phyloP scores from a whole-genome alignment of 768 basidiomycete species.

The Pleurotus djamor region DNA sequence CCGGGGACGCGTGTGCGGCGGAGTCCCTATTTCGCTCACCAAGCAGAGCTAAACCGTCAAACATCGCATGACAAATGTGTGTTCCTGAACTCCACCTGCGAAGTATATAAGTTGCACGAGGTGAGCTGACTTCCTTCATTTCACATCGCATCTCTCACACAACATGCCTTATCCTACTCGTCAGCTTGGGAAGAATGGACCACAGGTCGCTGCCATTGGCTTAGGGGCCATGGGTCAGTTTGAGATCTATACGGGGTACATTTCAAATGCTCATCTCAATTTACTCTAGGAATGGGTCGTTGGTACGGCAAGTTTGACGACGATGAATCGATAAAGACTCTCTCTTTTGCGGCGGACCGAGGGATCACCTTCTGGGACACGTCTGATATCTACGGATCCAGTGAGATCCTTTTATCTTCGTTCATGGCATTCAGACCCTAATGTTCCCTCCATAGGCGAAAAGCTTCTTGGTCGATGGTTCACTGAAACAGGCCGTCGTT shows the following conservation, averaged over 20 bases:
- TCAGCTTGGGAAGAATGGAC: conserved; percentile 21
- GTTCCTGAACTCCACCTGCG: too few species aligned
- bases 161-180: conserved; percentile 12
- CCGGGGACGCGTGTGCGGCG: too few species aligned
- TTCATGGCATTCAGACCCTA: not conserved
- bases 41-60: too few species aligned
- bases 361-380: conserved; percentile 21
- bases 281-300: not conserved
- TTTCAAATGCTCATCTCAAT: not conserved
- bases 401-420: not conserved
- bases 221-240: conserved; percentile 21
- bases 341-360: conserved; percentile 20
- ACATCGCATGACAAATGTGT: too few species aligned
- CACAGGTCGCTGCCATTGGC: conserved; percentile 20
- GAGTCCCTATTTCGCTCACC: too few species aligned
- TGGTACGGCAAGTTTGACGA: conserved; percentile 11
- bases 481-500: conserved; percentile 33
- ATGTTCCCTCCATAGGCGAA: not conserved
- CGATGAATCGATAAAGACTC: conserved; percentile 13
- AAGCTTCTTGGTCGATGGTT: not conserved
- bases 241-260: not conserved
- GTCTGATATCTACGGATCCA: conserved; percentile 16
- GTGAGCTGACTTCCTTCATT: too few species aligned
- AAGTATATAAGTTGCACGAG: too few species aligned
- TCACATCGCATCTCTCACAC: not conserved